These are phyloP conservation scores for Ascochyta koolunga DNA, from an alignment of 2,329 filamentous ascomycete species.

Conservation along the genomic window DNA sequence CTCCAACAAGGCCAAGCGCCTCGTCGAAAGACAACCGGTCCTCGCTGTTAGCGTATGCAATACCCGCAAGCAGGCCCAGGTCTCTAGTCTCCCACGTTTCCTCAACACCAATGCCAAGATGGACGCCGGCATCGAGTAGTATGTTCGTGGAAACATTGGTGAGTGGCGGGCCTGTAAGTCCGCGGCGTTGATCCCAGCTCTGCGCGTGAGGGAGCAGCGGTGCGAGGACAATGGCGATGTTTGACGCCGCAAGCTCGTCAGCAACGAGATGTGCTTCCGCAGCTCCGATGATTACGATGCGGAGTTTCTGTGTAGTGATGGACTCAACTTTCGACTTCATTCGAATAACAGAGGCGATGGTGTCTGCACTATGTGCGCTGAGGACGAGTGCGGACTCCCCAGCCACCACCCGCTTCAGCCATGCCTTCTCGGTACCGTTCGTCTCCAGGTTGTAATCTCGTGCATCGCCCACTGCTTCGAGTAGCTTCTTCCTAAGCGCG, in stretches of 20 bases:
- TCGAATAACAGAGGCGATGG: conserved; percentile 64
- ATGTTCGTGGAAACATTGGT: conserved; percentile 67
- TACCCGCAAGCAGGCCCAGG: conserved; percentile 65
- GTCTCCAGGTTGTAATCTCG: conserved; percentile 25
- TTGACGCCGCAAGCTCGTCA: conserved; percentile 60
- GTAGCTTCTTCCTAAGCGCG: conserved; percentile 59
- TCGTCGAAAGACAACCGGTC: conserved; percentile 61
- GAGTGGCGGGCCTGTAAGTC: conserved; percentile 68
- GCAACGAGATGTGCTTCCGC: conserved; percentile 69
- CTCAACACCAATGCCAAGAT: conserved; percentile 62
- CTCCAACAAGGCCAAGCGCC: conserved; percentile 63
- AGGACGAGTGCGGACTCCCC: conserved; percentile 63
- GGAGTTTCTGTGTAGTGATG: conserved; percentile 44
- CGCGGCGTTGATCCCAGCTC: conserved; percentile 67
- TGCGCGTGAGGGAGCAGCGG: conserved; percentile 63
- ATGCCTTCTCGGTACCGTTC: conserved; percentile 48
- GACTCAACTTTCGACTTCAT: conserved; percentile 64
- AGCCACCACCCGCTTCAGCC: conserved; percentile 60
- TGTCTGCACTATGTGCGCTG: conserved; percentile 67
- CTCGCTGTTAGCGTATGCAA: conserved; percentile 63
- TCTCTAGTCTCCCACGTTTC: conserved; percentile 69
- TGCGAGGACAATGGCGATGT: conserved; percentile 65
- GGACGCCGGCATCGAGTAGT: conserved; percentile 65
- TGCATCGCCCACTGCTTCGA: conserved; percentile 53
- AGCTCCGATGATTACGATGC: conserved; percentile 65